Evolutionary conservation across 1,284 basidiomycete species (phyloP).

Genomic region (Sanguinoderma infundibulare): DNA sequence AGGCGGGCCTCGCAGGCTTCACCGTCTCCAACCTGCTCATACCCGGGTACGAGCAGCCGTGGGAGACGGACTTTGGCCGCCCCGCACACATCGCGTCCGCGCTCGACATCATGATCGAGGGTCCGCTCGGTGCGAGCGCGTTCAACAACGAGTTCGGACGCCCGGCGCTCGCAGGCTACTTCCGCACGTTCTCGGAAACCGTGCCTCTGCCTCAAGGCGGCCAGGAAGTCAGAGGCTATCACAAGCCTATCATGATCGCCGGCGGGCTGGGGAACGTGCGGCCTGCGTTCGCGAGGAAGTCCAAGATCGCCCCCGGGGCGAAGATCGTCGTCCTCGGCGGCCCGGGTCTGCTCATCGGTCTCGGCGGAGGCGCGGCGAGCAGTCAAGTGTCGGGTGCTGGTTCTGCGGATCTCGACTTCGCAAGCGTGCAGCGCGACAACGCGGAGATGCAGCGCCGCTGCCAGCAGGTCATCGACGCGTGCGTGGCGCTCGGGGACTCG

Average conservation of each 20-base stretch:
- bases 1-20: conserved; percentile 94
- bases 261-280: conserved; percentile 96
- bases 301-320: conserved; percentile 75
- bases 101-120: conserved; percentile 97
- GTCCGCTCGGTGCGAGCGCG: conserved; percentile 91
- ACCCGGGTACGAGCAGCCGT: conserved; percentile 86
- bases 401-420: conserved; percentile 94
- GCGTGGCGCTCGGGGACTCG: conserved; percentile 65
- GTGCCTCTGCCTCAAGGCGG: conserved; percentile 53
- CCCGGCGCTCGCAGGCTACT: conserved; percentile 86
- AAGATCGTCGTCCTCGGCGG: conserved; percentile 96
- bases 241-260: conserved; percentile 99
- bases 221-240: conserved; percentile 88
- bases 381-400: conserved; percentile 90
- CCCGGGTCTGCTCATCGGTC: conserved; percentile 95
- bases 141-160: conserved; percentile 99
- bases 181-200: conserved; percentile 86
- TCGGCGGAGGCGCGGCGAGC: conserved; percentile 95
- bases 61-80: conserved; percentile 92
- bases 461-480: conserved; percentile 97
- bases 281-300: conserved; percentile 80
- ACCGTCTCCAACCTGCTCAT: conserved; percentile 95
- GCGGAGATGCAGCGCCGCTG: conserved; percentile 98
- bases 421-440: conserved; percentile 97
- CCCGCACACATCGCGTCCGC: conserved; percentile 93